A percentile compares a stretch with the other conserved stretches of the same genome.
Evolutionary conservation across 768 basidiomycete species (phyloP).

Genomic region (Daedaleopsis nitida): DNA sequence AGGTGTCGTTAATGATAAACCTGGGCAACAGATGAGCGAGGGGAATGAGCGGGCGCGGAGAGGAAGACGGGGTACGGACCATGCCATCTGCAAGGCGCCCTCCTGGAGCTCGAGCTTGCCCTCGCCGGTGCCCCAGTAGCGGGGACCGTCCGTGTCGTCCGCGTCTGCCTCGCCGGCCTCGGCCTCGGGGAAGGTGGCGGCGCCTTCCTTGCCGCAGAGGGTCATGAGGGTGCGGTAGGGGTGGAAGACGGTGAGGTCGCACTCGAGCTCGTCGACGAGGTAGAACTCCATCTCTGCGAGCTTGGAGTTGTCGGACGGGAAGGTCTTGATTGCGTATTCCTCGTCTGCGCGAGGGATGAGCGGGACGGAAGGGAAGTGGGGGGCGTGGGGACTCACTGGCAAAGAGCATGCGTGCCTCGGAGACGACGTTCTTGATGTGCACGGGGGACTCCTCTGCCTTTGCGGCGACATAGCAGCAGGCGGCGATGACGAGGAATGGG

Average conservation of each 20-base stretch:
- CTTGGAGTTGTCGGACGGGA: slow-evolving; percentile 86
- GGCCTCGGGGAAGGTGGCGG: slow-evolving; percentile 43
- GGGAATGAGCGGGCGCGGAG: not conserved
- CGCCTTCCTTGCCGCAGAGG: slow-evolving; percentile 66
- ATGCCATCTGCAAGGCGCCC: slow-evolving; percentile 85
- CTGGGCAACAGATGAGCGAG: slow-evolving; percentile 39
- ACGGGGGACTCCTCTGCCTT: slow-evolving; percentile 97
- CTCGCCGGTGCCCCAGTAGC: slow-evolving; percentile 82
- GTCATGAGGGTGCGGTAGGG: slow-evolving; percentile 89
- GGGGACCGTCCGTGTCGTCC: slow-evolving; percentile 56
- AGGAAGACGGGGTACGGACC: slow-evolving; percentile 49
- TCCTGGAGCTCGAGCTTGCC: slow-evolving; percentile 78
- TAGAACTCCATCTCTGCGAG: slow-evolving; percentile 99
- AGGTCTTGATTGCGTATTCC: slow-evolving; percentile 74
- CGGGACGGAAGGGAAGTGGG: slow-evolving; percentile 38
- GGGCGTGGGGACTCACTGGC: slow-evolving; percentile 26
- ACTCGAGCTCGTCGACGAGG: slow-evolving; percentile 94
- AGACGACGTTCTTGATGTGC: slow-evolving; percentile 89
- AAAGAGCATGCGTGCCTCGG: slow-evolving; percentile 80
- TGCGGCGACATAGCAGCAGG: slow-evolving; percentile 94
- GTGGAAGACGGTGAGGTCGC: slow-evolving; percentile 90
- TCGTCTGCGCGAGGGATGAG: slow-evolving; percentile 41
- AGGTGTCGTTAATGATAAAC: slow-evolving; percentile 97
- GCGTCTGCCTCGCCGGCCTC: slow-evolving; percentile 57
- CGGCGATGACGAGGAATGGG: slow-evolving; percentile 88